Conservation (phyloP, 1,284 basidiomycete genomes). For the Ceraceosorus guamensis region DNA sequence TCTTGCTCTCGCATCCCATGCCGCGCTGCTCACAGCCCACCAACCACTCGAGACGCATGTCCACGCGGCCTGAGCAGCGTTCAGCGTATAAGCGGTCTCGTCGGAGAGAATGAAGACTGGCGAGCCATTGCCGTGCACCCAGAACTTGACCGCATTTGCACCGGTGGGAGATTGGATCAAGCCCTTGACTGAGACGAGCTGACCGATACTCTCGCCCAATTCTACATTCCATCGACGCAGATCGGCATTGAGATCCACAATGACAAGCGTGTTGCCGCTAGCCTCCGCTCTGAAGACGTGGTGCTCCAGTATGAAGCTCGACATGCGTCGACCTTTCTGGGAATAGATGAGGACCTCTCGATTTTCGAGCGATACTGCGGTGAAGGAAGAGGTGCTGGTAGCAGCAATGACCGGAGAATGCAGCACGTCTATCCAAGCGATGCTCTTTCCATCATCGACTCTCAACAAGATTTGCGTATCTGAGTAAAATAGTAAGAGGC, state of each 20-base stretch:
- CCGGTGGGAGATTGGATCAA: conserved; percentile 13
- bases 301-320: conserved; percentile 28
- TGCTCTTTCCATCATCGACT: conserved; percentile 3
- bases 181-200: conserved; percentile 24
- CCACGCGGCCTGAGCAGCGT: conserved; percentile 28
- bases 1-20: conserved; percentile 34
- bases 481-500: too few relatives aligned
- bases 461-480: too few relatives aligned
- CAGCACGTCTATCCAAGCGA: conserved; percentile 81
- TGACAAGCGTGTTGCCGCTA: conserved; percentile 27
- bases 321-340: conserved; percentile 23
- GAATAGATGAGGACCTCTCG: conserved; percentile 35
- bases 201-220: conserved; percentile 21
- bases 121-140: conserved; percentile 36
- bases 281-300: conserved; percentile 27
- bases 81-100: conserved; percentile 37
- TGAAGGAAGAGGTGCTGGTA: conserved; percentile 62
- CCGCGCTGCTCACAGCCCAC: conserved; percentile 27
- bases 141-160: conserved; percentile 23
- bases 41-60: conserved; percentile 34
- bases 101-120: conserved; percentile 50
- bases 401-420: conserved; percentile 63
- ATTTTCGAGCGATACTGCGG: conserved; percentile 54
- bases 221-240: conserved; percentile 39
- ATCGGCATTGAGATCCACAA: conserved; percentile 23